These are phyloP conservation scores for Didymella exigua DNA, from an alignment of 2,329 filamentous ascomycete species.

Conservation along the genomic window DNA sequence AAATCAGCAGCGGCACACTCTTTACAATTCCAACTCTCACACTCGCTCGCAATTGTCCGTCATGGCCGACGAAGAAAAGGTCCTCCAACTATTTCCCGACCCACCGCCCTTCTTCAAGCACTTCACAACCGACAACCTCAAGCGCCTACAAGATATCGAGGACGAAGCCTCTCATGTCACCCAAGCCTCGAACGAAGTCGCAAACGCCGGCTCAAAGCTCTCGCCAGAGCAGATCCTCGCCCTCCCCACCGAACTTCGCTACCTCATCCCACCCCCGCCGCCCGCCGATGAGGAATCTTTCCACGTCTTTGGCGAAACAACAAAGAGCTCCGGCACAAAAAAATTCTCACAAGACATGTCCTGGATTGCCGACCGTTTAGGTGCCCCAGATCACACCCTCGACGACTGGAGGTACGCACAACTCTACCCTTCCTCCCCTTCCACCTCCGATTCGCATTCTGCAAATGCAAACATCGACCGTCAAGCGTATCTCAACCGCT, in stretches of 20 bases:
- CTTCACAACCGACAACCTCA: conserved; percentile 78
- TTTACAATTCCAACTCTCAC: background rate
- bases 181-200: conserved; percentile 20
- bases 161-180: conserved; percentile 34
- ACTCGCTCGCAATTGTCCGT: too few species aligned
- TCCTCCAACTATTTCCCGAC: conserved; percentile 68
- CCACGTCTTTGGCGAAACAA: conserved; percentile 72
- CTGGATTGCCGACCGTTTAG: conserved; percentile 36
- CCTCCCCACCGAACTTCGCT: conserved; percentile 73
- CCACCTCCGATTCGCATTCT: conserved; percentile 57
- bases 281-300: conserved; percentile 71
- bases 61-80: conserved; percentile 32
- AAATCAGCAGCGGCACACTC: background rate
- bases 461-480: conserved; percentile 52
- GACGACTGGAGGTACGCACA: conserved; percentile 73
- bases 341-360: conserved; percentile 35
- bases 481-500: conserved; percentile 69
- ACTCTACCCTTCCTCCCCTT: conserved; percentile 60
- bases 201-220: conserved; percentile 11
- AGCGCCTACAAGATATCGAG: conserved; percentile 61
- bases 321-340: conserved; percentile 47
- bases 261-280: conserved; percentile 79
- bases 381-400: conserved; percentile 57
- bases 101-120: conserved; percentile 89
- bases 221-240: conserved; percentile 46